Evolutionary conservation across 306 rosid genomes (phyloP), one percentile per base, ranked within the genome.

Genomic region (Rubus idaeus): DNA sequence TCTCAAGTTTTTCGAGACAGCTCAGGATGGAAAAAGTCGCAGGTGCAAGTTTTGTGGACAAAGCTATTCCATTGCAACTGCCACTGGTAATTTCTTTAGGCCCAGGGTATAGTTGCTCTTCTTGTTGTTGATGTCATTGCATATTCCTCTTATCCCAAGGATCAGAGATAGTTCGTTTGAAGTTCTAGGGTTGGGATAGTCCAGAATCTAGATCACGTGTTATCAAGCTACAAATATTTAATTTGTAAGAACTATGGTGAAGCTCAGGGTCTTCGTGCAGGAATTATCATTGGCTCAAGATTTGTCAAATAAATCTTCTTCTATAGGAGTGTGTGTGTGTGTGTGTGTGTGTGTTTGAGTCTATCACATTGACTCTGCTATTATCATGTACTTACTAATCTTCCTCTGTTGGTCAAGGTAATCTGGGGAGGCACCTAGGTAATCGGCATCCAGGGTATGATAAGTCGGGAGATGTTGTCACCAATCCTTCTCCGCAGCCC

Each of bases 11-110:
- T 96, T 96, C 68, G 97, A 96, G 91, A 89, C 98, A 5, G 96
- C 97, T 80, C 67, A 83, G 10, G 99, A 92, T 77, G 96, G 94
- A 40, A 92, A 92, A 79, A 92, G 89, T 73, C 86, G 99, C 45
- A 86, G 89, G 65, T 96, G 99, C 90, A 96, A 96, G 75, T 96
- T 96, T 82, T 96, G 99, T 76, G 98, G 98, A 68, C 98, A 92
- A 82, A 91, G 89, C 79, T 96, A 92, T 74, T 92, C 98, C 18
- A 89, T 91, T 77, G 98, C 96, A 45, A 92, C 99, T 16, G 98
- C 97, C 80, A 92, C 98, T 58, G 99, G 99, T 91, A 84, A 56
- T 49, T 79, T 78, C 78, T 73, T 14, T 53, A 41, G 51, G 17
- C 50, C 58, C 58, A 37, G 66, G 64, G 47, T 61, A 26, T n/a